Evolutionary conservation across 164 flowering plant species (phyloP), one percentile per base, ranked within the genome.

Genomic region (Akebia trifoliata): DNA sequence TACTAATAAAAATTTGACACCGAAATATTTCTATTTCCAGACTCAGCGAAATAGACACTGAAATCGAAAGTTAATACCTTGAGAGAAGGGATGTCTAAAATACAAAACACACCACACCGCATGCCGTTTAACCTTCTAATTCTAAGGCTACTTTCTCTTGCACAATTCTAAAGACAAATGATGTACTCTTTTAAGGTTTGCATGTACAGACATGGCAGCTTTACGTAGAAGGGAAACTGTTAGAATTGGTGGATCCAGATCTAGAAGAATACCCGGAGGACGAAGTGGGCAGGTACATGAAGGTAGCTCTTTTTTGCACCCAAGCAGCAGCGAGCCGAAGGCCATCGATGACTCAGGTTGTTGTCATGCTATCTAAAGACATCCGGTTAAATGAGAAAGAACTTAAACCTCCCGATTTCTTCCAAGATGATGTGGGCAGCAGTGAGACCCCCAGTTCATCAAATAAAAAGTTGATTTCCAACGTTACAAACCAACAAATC

Each of bases 221-320:
- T 15, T 59, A 81, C 46, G 74, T 80, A 69, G 86, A 80, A 58
- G 86, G 75, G 34, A 75, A 39, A 57, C 69, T 80, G 25, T 48
- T 76, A 61, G 87, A 85, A 64, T 63, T 87, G 37, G 87, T 81
- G 57, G 95, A 87, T 65, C 73, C 84, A 25, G 84, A 77, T 24
- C 52, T 85, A 48, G 76, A 54, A 44, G 75, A 74, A 21, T 87
- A 48, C 60, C 84, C 86, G 18, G 77, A 78, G 65, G 84, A 80
- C 55, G 82, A 81, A 69, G 79, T 75, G 18, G 39, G 72, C 37
- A 75, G 86, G 58, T 80, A 68, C 73, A 72, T 85, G 37, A 87
- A 81, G 72, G 77, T 87, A 25, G 95, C 90, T 6, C 72, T 87
- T 32, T 87, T 87, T 76, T 87, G 95, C 78, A 78, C 92, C 37